These are phyloP conservation scores for Neospermospora avenae DNA, from an alignment of 2,329 filamentous ascomycete genomes.

Conservation along the genomic window DNA sequence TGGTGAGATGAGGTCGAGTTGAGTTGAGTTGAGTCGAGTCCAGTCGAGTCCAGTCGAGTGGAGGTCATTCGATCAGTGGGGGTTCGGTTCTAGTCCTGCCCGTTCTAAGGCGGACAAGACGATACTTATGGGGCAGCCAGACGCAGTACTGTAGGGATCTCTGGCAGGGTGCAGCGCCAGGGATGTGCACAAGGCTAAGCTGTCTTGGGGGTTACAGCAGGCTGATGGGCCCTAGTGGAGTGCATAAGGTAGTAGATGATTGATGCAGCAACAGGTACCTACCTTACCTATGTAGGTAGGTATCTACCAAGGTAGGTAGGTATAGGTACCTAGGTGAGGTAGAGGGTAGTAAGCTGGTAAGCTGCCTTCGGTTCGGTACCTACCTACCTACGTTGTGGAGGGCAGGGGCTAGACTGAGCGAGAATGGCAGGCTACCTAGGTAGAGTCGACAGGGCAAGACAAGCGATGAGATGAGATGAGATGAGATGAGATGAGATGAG, in stretches of 20 bases:
- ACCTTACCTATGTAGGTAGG: too few relatives aligned
- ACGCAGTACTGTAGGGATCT: not conserved
- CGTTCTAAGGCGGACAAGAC: not conserved
- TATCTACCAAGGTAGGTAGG: too few relatives aligned
- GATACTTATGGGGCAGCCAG: slow-evolving; percentile 7
- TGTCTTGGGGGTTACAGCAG: too few relatives aligned
- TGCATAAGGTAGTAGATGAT: too few relatives aligned
- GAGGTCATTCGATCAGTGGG: not conserved
- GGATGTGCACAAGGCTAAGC: too few relatives aligned
- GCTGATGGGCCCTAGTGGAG: too few relatives aligned
- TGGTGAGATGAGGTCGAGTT: not conserved
- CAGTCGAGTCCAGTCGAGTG: not conserved
- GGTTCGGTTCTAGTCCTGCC: slow-evolving; percentile 1
- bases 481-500: not conserved
- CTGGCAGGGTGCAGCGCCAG: not conserved
- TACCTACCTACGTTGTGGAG: too few relatives aligned
- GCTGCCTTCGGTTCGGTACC: not conserved
- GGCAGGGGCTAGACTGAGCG: not conserved
- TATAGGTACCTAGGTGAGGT: too few relatives aligned
- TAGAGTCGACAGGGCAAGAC: not conserved
- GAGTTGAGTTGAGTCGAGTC: slow-evolving; percentile 9
- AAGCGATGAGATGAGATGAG: not conserved
- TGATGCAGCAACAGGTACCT: too few relatives aligned
- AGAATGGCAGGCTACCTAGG: not conserved
- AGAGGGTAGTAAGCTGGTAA: not conserved